Evolutionary conservation across 768 basidiomycete species (phyloP).

Genomic region (Suillus tomentosus): DNA sequence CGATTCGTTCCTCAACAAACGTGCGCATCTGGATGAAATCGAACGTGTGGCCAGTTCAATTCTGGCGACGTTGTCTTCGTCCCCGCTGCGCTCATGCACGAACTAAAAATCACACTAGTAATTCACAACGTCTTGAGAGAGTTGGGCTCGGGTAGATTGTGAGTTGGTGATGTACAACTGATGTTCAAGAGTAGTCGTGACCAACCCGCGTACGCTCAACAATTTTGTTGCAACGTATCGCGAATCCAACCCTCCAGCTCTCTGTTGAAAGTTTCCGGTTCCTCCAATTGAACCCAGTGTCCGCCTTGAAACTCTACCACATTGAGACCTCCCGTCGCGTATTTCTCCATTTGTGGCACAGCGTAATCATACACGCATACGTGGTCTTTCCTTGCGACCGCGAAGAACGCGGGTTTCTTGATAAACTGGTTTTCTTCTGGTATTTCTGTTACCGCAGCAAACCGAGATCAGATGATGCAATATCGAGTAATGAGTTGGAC

Average conservation of each 20-base stretch:
- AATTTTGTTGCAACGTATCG: slow-evolving; percentile 17
- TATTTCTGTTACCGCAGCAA: slow-evolving; percentile 18
- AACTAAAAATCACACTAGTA: background rate
- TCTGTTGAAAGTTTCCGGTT: slow-evolving; percentile 35
- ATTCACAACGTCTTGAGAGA: background rate
- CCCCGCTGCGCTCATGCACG: background rate
- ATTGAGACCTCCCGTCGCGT: slow-evolving; percentile 30
- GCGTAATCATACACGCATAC: slow-evolving; percentile 32
- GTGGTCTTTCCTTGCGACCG: slow-evolving; percentile 36
- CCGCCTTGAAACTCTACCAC: slow-evolving; percentile 37
- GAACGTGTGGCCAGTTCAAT: no score
- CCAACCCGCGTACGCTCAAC: background rate
- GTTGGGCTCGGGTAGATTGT: background rate
- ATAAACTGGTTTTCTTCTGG: slow-evolving; percentile 30
- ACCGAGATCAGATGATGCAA: slow-evolving; percentile 1
- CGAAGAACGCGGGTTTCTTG: slow-evolving; percentile 41
- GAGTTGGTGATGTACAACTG: no score
- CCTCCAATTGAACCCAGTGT: slow-evolving; percentile 42
- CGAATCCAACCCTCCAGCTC: slow-evolving; percentile 38
- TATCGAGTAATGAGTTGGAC: background rate
- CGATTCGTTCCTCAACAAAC: background rate
- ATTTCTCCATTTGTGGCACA: slow-evolving; percentile 26
- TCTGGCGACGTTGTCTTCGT: background rate
- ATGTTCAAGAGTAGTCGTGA: background rate
- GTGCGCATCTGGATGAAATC: background rate